Evolutionary conservation across 768 basidiomycete genomes (phyloP).

Genomic region (Tricholoma sp.): DNA sequence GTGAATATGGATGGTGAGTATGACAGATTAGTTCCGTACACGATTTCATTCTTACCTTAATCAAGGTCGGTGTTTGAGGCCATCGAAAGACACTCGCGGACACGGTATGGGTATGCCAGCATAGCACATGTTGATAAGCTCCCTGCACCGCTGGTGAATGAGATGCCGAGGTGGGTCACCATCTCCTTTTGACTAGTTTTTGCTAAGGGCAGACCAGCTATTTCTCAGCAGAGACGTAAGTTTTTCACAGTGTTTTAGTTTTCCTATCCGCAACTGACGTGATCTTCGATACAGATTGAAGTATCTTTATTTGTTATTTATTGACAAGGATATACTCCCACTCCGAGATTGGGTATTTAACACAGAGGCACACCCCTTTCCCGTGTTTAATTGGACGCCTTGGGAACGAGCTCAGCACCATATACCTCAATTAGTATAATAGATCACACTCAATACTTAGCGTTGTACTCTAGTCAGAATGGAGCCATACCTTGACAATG

Average conservation of each 20-base stretch:
- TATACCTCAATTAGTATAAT: constrained; percentile 24
- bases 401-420: constrained; percentile 43
- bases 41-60: neutral
- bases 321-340: constrained; percentile 54
- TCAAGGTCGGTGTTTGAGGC: constrained; percentile 37
- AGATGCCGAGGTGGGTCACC: constrained; percentile 47
- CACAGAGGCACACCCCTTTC: constrained; percentile 76
- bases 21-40: neutral
- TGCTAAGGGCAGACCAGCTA: constrained; percentile 19
- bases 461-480: too few species aligned
- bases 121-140: constrained; percentile 30
- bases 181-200: neutral
- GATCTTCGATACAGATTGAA: constrained; percentile 41
- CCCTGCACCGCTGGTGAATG: constrained; percentile 30
- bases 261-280: neutral
- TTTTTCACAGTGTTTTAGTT: neutral
- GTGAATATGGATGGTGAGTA: constrained; percentile 45
- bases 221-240: constrained; percentile 42
- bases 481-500: too few species aligned
- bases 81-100: constrained; percentile 42
- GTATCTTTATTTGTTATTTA: constrained; percentile 67
- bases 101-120: constrained; percentile 42
- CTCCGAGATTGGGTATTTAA: constrained; percentile 56
- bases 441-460: neutral
- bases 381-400: constrained; percentile 58